phyloP scores from a whole-genome alignment of 768 basidiomycete species.

The Dioszegia aurantiaca region DNA sequence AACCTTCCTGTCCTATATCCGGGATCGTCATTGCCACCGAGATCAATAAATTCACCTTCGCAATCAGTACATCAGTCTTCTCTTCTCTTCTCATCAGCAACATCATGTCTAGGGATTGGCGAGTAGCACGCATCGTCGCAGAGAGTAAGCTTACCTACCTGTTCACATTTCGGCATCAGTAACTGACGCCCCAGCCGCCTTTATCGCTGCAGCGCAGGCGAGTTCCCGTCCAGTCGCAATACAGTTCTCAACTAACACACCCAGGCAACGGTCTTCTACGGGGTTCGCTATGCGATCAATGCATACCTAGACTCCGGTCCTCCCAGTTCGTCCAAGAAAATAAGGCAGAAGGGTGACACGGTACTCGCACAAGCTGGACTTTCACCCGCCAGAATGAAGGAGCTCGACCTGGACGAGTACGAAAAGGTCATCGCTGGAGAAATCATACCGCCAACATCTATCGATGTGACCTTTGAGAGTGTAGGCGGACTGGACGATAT shows the following conservation, averaged over 20 bases:
- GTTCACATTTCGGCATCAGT: not conserved
- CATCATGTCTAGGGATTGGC: constrained; percentile 40
- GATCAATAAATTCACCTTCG: too few species aligned
- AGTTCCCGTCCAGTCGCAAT: constrained; percentile 1
- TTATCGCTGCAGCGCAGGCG: constrained; percentile 51
- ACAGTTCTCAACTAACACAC: constrained; percentile 1
- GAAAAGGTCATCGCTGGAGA: constrained; percentile 92
- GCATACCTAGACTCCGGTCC: constrained; percentile 48
- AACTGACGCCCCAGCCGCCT: constrained; percentile 38
- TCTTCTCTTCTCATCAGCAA: not conserved
- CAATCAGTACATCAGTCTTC: too few species aligned
- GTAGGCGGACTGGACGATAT: constrained; percentile 93
- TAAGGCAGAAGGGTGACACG: constrained; percentile 50
- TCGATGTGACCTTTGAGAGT: constrained; percentile 57
- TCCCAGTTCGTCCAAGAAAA: constrained; percentile 49
- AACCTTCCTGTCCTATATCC: not conserved
- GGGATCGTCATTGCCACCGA: not conserved
- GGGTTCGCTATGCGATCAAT: constrained; percentile 45
- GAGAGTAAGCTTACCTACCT: constrained; percentile 41
- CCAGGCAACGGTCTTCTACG: constrained; percentile 53
- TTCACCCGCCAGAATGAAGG: constrained; percentile 43
- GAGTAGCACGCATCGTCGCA: constrained; percentile 41
- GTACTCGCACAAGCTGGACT: constrained; percentile 50
- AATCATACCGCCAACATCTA: constrained; percentile 60
- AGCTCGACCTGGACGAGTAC: constrained; percentile 79